Conservation (phyloP, 176 grass and related monocot species). For the Hsuehochloa calcarea region DNA sequence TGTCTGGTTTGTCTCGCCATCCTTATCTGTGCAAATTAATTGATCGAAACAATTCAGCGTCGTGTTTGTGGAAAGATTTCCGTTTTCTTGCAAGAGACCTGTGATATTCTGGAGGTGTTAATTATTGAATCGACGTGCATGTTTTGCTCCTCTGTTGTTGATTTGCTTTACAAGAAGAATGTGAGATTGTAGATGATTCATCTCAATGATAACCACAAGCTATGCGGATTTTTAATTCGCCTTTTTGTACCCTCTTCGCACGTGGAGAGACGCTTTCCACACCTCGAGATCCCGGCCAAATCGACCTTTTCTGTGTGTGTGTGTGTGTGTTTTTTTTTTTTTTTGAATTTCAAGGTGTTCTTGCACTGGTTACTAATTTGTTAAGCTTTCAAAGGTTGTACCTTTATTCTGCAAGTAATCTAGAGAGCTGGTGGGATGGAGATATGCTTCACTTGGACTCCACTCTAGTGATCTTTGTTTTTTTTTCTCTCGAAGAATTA, state of each 20-base stretch:
- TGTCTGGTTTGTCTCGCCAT: neutral
- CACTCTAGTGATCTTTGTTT: slow-evolving; percentile 10
- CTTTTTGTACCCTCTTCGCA: slow-evolving; percentile 37
- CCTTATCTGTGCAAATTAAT: neutral
- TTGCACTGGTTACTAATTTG: slow-evolving; percentile 23
- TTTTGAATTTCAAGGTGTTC: slow-evolving; percentile 32
- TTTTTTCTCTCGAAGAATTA: neutral
- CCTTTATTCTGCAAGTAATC: slow-evolving; percentile 37
- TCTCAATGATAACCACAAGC: slow-evolving; percentile 34
- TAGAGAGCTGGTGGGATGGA: neutral
- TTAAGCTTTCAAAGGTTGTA: slow-evolving; percentile 10
- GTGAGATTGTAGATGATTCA: neutral
- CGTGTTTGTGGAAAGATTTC: slow-evolving; percentile 27
- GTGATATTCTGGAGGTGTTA: neutral
- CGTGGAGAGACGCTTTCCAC: slow-evolving; percentile 48
- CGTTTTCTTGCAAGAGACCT: neutral
- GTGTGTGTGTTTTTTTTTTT: neutral
- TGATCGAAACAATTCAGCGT: slow-evolving; percentile 22
- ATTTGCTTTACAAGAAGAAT: slow-evolving; percentile 8
- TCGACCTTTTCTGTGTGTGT: neutral
- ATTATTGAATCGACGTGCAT: neutral
- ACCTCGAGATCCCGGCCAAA: slow-evolving; percentile 43
- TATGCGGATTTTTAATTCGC: slow-evolving; percentile 37
- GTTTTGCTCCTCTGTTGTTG: neutral
- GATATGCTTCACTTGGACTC: slow-evolving; percentile 41